These are phyloP conservation scores for Calycina marina DNA, from an alignment of 2,329 filamentous ascomycete species.

Conservation along the genomic window DNA sequence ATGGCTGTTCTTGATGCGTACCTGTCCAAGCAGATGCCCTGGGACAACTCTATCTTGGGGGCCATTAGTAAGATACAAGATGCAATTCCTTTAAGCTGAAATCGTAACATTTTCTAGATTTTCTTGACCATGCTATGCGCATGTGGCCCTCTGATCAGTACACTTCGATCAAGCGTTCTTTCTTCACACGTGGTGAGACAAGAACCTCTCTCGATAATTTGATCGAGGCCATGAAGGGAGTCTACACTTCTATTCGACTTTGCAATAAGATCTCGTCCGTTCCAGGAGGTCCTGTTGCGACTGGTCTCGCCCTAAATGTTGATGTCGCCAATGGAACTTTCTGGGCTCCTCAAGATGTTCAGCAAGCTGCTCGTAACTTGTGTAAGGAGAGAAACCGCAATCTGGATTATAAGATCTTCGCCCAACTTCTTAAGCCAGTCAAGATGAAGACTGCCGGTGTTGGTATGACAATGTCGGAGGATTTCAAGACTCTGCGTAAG, in stretches of 20 bases:
- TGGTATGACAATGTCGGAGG: slow-evolving; percentile 27
- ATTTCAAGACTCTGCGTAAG: slow-evolving; percentile 39
- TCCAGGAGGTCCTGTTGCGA: slow-evolving; percentile 25
- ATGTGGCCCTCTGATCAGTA: slow-evolving; percentile 57
- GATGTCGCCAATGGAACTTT: slow-evolving; percentile 89
- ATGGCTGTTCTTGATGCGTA: slow-evolving; percentile 54
- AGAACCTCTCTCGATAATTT: slow-evolving; percentile 40
- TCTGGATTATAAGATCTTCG: slow-evolving; percentile 13
- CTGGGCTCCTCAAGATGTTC: slow-evolving; percentile 40
- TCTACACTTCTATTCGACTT: slow-evolving; percentile 73
- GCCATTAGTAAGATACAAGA: slow-evolving; percentile 49
- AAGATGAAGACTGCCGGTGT: slow-evolving; percentile 3
- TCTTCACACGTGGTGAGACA: slow-evolving; percentile 38
- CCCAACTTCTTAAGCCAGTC: slow-evolving; percentile 12
- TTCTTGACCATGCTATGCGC: slow-evolving; percentile 79
- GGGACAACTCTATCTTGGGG: slow-evolving; percentile 56
- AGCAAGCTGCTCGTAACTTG: slow-evolving; percentile 22
- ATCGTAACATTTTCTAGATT: slow-evolving; percentile 32
- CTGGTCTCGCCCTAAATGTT: slow-evolving; percentile 66
- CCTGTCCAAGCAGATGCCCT: slow-evolving; percentile 41
- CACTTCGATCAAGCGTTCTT: slow-evolving; percentile 64
- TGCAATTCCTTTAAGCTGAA: background rate
- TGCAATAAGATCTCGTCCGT: slow-evolving; percentile 31
- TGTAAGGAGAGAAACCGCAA: slow-evolving; percentile 15
- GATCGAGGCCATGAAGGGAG: slow-evolving; percentile 73